These are phyloP conservation scores for Amborella trichopoda DNA, from an alignment of 164 flowering plant genomes.

Conservation along the genomic window DNA sequence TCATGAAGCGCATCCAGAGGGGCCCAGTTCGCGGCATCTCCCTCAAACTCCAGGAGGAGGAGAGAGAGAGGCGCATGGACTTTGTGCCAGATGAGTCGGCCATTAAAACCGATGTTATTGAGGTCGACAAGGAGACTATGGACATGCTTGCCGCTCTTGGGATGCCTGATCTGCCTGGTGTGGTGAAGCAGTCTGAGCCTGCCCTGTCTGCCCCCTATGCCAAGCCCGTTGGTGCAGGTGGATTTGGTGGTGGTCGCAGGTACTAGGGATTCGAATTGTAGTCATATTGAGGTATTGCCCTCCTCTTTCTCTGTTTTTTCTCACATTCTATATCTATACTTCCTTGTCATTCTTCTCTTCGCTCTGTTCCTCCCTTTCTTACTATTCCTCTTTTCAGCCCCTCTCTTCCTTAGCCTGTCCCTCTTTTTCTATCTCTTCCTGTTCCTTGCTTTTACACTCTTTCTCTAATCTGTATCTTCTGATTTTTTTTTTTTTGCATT, in stretches of 20 bases:
- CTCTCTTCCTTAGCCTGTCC: too few relatives aligned
- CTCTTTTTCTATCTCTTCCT: too few relatives aligned
- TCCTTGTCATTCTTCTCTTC: too few relatives aligned
- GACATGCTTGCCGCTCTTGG: constrained; percentile 68
- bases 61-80: constrained; percentile 78
- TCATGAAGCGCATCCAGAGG: constrained; percentile 70
- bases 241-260: constrained; percentile 13
- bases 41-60: constrained; percentile 64
- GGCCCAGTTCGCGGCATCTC: constrained; percentile 72
- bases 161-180: constrained; percentile 58
- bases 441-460: too few relatives aligned
- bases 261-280: not conserved
- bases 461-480: too few relatives aligned
- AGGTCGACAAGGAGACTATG: constrained; percentile 67
- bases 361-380: too few relatives aligned
- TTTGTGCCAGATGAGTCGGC: constrained; percentile 74
- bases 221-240: constrained; percentile 14
- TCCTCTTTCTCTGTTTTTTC: too few relatives aligned
- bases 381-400: too few relatives aligned
- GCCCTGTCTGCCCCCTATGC: constrained; percentile 8
- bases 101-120: constrained; percentile 36
- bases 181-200: constrained; percentile 28
- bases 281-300: too few relatives aligned
- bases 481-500: too few relatives aligned
- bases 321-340: too few relatives aligned